A percentile compares a stretch with the other conserved stretches of the same genome.
phyloP scores from a whole-genome alignment of 2,329 filamentous ascomycete genomes.

The Aspergillus luchuensis region DNA sequence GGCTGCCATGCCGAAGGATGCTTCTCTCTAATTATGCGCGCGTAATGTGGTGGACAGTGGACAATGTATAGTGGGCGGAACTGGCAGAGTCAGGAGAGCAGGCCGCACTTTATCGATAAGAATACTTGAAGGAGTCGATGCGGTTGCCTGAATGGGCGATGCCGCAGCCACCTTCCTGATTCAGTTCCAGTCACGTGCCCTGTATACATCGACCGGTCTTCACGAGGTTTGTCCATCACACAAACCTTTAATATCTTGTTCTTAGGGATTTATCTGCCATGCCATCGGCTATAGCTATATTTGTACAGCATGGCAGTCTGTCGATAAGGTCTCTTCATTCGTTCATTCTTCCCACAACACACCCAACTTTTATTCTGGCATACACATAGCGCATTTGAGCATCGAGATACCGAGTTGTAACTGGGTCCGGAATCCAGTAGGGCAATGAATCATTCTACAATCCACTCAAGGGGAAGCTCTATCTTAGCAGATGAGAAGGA shows the following conservation, averaged over 20 bases:
- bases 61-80: background rate
- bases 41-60: background rate
- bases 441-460: constrained; percentile 16
- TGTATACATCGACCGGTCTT: background rate
- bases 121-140: background rate
- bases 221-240: background rate
- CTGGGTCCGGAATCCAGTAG: background rate
- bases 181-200: constrained; percentile 10
- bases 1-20: constrained; percentile 32
- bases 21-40: background rate
- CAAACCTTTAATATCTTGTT: no score
- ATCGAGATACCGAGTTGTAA: background rate
- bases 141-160: constrained; percentile 8
- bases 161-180: constrained; percentile 14
- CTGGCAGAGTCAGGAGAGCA: background rate
- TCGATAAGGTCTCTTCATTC: background rate
- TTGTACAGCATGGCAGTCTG: background rate
- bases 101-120: background rate
- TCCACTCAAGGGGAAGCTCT: constrained; percentile 20
- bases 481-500: background rate
- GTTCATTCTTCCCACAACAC: background rate
- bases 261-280: background rate
- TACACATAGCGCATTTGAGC: background rate
- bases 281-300: background rate
- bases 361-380: background rate